Percentiles rank a stretch among this genome's conserved stretches.
These are phyloP conservation scores for Clarkia xantiana DNA, from an alignment of 345 rosid species.

Conservation along the genomic window DNA sequence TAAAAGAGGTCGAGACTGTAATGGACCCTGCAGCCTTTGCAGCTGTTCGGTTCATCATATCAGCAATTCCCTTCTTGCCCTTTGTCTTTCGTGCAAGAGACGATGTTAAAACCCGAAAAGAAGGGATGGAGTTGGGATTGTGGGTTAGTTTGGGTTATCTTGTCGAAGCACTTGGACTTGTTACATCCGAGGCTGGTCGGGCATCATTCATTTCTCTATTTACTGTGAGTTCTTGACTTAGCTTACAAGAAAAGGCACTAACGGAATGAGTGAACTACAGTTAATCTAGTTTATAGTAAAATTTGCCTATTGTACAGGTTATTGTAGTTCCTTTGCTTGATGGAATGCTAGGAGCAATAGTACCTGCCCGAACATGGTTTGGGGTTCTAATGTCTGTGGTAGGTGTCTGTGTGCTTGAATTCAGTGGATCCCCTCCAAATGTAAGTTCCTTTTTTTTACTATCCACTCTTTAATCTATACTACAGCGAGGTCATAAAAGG, in stretches of 20 bases:
- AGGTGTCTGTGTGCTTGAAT: slow-evolving; percentile 52
- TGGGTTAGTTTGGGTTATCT: slow-evolving; percentile 53
- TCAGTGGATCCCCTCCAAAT: slow-evolving; percentile 45
- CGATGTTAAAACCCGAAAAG: slow-evolving; percentile 32
- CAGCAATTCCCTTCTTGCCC: slow-evolving; percentile 45
- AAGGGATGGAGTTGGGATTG: slow-evolving; percentile 53
- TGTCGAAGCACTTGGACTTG: slow-evolving; percentile 41
- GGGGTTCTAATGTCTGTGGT: slow-evolving; percentile 41
- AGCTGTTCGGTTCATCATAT: slow-evolving; percentile 33
- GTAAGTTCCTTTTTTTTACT: slow-evolving; percentile 14
- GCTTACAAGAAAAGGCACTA: background rate
- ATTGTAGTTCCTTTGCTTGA: slow-evolving; percentile 61
- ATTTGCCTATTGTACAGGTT: slow-evolving; percentile 19
- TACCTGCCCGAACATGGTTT: slow-evolving; percentile 50
- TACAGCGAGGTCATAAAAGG: no score
- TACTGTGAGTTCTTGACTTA: slow-evolving; percentile 26
- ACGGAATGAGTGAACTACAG: background rate
- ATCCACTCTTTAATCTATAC: no score
- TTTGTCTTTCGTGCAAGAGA: slow-evolving; percentile 23
- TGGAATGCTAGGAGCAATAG: slow-evolving; percentile 57
- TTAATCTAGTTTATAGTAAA: no score
- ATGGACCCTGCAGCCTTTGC: slow-evolving; percentile 41
- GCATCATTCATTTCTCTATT: slow-evolving; percentile 40
- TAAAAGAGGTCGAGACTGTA: slow-evolving; percentile 42
- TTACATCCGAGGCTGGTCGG: slow-evolving; percentile 50